These are phyloP conservation scores for Spathaspora gorwiae DNA, from an alignment of 805 yeast species.

Conservation along the genomic window DNA sequence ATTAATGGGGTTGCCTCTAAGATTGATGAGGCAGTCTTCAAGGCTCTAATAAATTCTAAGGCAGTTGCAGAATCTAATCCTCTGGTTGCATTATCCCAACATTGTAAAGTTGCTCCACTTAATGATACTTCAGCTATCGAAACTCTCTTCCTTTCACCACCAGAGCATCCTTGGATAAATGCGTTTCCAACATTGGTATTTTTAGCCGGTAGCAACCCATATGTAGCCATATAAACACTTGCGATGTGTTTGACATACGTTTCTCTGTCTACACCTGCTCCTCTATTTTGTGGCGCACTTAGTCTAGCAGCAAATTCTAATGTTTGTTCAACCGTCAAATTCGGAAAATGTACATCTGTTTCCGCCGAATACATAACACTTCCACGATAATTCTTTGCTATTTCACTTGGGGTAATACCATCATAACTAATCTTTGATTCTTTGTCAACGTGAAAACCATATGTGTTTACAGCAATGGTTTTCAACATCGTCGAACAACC, in stretches of 20 bases:
- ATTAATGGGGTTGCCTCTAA: conserved; percentile 48
- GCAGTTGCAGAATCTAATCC: conserved; percentile 85
- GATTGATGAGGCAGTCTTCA: conserved; percentile 53
- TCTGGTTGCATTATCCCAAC: conserved; percentile 74
- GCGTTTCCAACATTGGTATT: conserved; percentile 61
- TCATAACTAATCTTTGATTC: conserved; percentile 30
- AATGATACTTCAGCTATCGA: conserved; percentile 76
- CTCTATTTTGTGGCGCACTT: conserved; percentile 39
- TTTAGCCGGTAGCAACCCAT: conserved; percentile 47
- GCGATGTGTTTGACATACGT: conserved; percentile 38
- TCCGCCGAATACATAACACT: conserved; percentile 44
- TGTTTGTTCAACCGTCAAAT: conserved; percentile 50
- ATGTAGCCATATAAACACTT: conserved; percentile 40
- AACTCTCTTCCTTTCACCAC: conserved; percentile 79
- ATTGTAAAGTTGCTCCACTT: conserved; percentile 50
- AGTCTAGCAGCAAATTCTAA: conserved; percentile 49
- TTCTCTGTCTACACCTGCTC: conserved; percentile 32
- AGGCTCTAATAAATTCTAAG: conserved; percentile 61
- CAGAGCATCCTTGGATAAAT: conserved; percentile 61
- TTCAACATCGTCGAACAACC: conserved; percentile 43
- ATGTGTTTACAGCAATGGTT: conserved; percentile 35
- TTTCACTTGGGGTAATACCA: conserved; percentile 28
- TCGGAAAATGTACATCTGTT: conserved; percentile 52
- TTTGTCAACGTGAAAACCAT: conserved; percentile 32
- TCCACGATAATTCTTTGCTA: conserved; percentile 25